Base-by-base conservation (phyloP, 371 early-diverging fungal genomes). In the Apophysomyces trapeziformis region DNA sequence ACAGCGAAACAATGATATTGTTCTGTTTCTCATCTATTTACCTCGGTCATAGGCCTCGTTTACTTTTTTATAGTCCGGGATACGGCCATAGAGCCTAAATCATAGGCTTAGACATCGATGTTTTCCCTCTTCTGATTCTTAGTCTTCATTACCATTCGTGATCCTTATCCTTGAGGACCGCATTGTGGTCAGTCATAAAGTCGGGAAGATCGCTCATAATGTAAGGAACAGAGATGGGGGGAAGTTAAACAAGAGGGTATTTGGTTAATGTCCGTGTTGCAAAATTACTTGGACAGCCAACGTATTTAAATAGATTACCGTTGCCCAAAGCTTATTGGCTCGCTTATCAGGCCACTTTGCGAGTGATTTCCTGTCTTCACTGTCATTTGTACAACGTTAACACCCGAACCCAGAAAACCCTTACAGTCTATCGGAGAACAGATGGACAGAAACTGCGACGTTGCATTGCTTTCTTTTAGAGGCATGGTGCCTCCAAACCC, bases 171-270 rank as follows among this genome's bases (percentile, higher is more conserved):
- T 74, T 72, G 45, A 84, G 77, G 73, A 84, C 84, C 60, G 84
- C 84, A 58, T 84, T 82, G 57, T 78, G 79, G 54, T 84, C 68
- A 58, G 82, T 82, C 84, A 84, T 84, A 38, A 77, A 84, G 58
- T 84, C 83, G 41, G 83, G 84, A 44, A 84, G 76, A 59, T 70
- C 57, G 41, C 68, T 64, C 64, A 70, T 72, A 54, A 16, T 43
- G 47, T 16, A 38, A 56, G 65, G 59, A n/a, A 6, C 41, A 58
- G 57, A 37, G 21, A 60, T 44, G 58, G 38, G 18, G 41, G 18
- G 58, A 45, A 50, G 60, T 26, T 26, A 26, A 26, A 26, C 2
- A 26, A 26, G 14, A 50, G 32, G 43, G 46, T 32, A 12, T 36
- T 14, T 18, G 8, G 6, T 45, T 45, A 45, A 18, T 14, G 16